Percentiles rank a stretch among this genome's conserved stretches.
phyloP scores from a whole-genome alignment of 305 asterid species.

The Fraxinus xanthoxyloides region DNA sequence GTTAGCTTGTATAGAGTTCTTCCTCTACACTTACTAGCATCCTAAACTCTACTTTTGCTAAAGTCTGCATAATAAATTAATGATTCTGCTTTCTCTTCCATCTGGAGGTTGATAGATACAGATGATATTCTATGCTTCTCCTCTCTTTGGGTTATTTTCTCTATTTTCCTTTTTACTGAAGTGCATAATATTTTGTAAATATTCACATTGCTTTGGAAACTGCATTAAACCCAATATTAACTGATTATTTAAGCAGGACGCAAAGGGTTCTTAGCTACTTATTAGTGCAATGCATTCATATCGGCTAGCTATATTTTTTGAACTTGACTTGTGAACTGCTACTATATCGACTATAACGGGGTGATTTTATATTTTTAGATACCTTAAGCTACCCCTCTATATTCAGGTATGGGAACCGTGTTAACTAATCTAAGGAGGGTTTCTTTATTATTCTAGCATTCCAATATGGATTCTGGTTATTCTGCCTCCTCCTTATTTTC shows the following conservation, averaged over 20 bases:
- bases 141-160: not conserved
- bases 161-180: not conserved
- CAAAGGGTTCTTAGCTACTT: constrained; percentile 8
- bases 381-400: not conserved
- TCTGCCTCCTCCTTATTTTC: constrained; percentile 6
- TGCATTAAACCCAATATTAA: constrained; percentile 5
- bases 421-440: not conserved
- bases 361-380: not conserved
- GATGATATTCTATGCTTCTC: not conserved
- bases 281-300: not conserved
- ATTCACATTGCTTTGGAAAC: constrained; percentile 2
- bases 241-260: not conserved
- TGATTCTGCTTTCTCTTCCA: not conserved
- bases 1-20: not conserved
- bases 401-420: not conserved
- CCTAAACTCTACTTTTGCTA: not conserved
- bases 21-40: not conserved
- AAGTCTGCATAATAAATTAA: not conserved
- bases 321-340: not conserved
- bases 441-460: constrained; percentile 4
- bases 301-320: not conserved
- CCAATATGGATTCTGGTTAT: constrained; percentile 7
- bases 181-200: not conserved
- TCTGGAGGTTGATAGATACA: not conserved
- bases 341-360: not conserved